Evolutionary conservation across 805 yeast species (phyloP).

Genomic region (Crinitomyces ghanaensis): DNA sequence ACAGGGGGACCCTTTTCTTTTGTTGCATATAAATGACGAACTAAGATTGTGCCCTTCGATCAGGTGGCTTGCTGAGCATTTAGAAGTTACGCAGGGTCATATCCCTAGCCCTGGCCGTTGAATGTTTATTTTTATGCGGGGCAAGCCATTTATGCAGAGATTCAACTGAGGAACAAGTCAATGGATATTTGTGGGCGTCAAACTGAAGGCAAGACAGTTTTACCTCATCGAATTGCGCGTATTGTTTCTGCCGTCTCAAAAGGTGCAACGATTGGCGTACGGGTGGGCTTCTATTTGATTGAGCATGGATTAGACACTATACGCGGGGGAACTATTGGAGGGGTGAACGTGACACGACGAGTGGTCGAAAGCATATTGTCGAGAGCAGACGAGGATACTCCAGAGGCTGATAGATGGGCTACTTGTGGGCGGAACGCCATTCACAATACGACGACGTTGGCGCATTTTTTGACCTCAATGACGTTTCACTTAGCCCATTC

Average conservation of each 20-base stretch:
- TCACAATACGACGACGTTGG: constrained; percentile 18
- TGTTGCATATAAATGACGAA: too few species aligned
- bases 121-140: too few species aligned
- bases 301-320: constrained; percentile 21
- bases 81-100: too few species aligned
- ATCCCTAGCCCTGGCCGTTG: too few species aligned
- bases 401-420: constrained; percentile 19
- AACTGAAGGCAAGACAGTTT: too few species aligned
- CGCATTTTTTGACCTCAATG: constrained; percentile 21
- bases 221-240: constrained; percentile 19
- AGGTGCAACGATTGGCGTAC: constrained; percentile 19
- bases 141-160: too few species aligned
- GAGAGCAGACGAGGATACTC: constrained; percentile 22
- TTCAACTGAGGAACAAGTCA: too few species aligned
- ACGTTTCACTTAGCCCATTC: constrained; percentile 21
- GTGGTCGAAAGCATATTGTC: constrained; percentile 20
- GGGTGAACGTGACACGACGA: constrained; percentile 19
- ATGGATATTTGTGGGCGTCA: too few species aligned
- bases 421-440: constrained; percentile 10
- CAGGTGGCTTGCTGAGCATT: too few species aligned
- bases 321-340: constrained; percentile 17
- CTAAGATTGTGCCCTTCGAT: too few species aligned
- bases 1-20: too few species aligned
- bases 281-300: constrained; percentile 20
- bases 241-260: constrained; percentile 20